Base-by-base conservation (phyloP, 2,329 filamentous ascomycete genomes). In the Colletotrichum echinochloae region DNA sequence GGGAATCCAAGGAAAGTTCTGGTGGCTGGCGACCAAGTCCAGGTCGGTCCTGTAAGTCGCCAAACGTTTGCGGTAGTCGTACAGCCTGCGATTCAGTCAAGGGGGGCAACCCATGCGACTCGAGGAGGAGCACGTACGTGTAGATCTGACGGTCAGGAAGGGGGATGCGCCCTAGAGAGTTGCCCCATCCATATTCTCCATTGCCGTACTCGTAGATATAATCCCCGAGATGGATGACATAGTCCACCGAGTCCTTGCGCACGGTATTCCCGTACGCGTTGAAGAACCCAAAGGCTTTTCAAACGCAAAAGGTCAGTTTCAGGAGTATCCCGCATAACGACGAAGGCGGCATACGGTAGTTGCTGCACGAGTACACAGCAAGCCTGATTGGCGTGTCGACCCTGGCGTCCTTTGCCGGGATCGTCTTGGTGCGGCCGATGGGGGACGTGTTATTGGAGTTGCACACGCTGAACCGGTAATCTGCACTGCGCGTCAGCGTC, bases 301-400 rank as follows among this genome's bases (percentile, higher is more conserved):
- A 5, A 26, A 28, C 4, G 46, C n/a, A 7, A 37, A 5, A 20
- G 8, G 12, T 7, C 20, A 23, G 18, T 26, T 4, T 41, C 39
- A 20, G 5, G 39, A 6, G 16, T 20, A 16, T 1, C 16, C 39
- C 4, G 26, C 37, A 39, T 2, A 33, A 1, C 8, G 7, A 1
- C 3, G 3, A n/a, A 3, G 7, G 20, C 14, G 77, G 78, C 85
- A 60, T 77, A 87, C 87, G 88, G 73, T 86, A 92, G 78, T 93
- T 94, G 74, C 84, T 86, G 82, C 92, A 94, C 2, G 90, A 93
- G 77, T 91, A 94, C 1, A 94, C 86, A 1, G 91, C 91, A 65
- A 94, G 83, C 48, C 84, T 87, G 65, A 94, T 81, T 0, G 68
- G 65, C 23, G 86, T 80, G 1, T 85, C 82, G 7, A 90, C 85